Conservation (phyloP, 345 rosid genomes). For the Ailanthus altissimus region DNA sequence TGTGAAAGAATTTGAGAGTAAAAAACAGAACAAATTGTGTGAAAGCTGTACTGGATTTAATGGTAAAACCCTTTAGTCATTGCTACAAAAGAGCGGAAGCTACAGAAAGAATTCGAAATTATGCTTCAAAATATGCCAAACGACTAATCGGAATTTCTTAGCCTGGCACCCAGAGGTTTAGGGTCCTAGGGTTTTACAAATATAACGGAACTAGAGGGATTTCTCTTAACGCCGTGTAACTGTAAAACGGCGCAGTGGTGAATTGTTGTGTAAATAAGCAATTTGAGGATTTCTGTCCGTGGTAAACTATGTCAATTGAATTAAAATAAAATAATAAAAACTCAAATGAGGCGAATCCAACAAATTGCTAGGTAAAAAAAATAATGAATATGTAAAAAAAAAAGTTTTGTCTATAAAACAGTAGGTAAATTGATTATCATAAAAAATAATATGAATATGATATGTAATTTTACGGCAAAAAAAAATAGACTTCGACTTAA, state of each 20-base stretch:
- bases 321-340: too few species aligned
- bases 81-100: neutral
- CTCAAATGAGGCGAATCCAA: too few species aligned
- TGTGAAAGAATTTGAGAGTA: neutral
- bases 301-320: too few species aligned
- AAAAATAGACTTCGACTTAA: too few species aligned
- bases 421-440: too few species aligned
- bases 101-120: neutral
- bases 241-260: neutral
- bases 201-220: neutral
- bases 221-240: neutral
- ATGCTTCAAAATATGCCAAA: neutral
- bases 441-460: too few species aligned
- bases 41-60: neutral
- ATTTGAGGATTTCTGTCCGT: neutral
- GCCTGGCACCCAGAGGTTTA: neutral
- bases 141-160: neutral
- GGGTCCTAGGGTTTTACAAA: neutral
- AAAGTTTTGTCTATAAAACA: too few species aligned
- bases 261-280: neutral
- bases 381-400: too few species aligned
- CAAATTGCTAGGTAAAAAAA: too few species aligned
- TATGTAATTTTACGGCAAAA: too few species aligned
- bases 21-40: neutral
- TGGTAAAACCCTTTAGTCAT: neutral